phyloP scores from a whole-genome alignment of 1,139 yeast species.

The Geotrichum phurueaensis region DNA sequence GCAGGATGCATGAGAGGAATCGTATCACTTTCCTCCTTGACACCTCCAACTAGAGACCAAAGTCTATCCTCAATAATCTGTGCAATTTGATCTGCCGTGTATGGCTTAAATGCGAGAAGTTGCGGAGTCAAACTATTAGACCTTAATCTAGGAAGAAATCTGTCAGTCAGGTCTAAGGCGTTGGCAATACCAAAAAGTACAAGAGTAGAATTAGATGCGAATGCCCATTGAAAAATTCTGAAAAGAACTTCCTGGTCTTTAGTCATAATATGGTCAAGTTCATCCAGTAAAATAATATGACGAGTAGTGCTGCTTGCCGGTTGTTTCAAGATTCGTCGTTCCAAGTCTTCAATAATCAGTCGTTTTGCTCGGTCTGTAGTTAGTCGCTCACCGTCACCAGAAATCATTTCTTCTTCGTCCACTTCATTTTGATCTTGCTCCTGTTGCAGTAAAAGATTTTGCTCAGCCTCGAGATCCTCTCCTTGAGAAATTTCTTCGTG shows the following conservation, averaged over 20 bases:
- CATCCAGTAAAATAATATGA: slow-evolving; percentile 71
- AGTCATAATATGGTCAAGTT: slow-evolving; percentile 76
- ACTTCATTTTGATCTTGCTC: slow-evolving; percentile 3
- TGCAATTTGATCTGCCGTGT: slow-evolving; percentile 70
- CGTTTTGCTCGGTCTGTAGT: slow-evolving; percentile 9
- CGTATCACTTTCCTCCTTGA: slow-evolving; percentile 1
- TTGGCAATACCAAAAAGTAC: slow-evolving; percentile 83
- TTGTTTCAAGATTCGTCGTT: slow-evolving; percentile 10
- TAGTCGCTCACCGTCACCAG: slow-evolving; percentile 14
- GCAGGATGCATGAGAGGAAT: slow-evolving; percentile 61
- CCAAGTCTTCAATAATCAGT: slow-evolving; percentile 11
- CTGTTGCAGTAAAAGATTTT: background rate
- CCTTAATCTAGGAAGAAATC: slow-evolving; percentile 74
- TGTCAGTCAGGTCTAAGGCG: slow-evolving; percentile 83
- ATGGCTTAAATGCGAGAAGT: slow-evolving; percentile 72
- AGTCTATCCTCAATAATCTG: slow-evolving; percentile 55
- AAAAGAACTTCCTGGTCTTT: slow-evolving; percentile 67
- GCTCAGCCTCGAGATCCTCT: slow-evolving; percentile 3
- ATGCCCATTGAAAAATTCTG: slow-evolving; percentile 69
- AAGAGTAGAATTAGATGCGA: slow-evolving; percentile 45
- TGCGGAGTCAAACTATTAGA: slow-evolving; percentile 66
- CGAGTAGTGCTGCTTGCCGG: slow-evolving; percentile 14
- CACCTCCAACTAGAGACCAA: slow-evolving; percentile 23
- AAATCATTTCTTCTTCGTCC: slow-evolving; percentile 14
- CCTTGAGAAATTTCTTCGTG: slow-evolving; percentile 37